These are phyloP conservation scores for Aegilops bicornis DNA, from an alignment of 176 grass and related monocot species.

Conservation along the genomic window DNA sequence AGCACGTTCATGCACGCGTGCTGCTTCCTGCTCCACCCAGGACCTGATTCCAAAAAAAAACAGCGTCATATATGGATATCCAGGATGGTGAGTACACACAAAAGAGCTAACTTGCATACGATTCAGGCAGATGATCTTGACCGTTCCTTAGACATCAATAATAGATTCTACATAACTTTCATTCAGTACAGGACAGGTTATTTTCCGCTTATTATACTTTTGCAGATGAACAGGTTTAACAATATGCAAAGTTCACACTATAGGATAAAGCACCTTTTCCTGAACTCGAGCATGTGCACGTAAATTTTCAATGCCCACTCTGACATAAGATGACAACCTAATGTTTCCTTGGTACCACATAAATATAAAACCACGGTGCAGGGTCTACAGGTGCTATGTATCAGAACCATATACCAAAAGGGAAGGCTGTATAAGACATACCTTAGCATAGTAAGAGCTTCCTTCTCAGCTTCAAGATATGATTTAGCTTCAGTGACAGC, in stretches of 20 bases:
- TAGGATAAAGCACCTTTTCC: neutral
- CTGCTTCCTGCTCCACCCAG: constrained; percentile 73
- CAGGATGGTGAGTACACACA: neutral
- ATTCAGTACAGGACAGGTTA: neutral
- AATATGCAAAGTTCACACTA: neutral
- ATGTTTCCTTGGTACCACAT: neutral
- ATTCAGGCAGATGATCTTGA: neutral
- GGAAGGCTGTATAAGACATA: constrained; percentile 34
- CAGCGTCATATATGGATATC: neutral
- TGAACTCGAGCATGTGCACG: neutral
- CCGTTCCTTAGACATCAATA: neutral
- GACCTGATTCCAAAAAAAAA: constrained; percentile 24
- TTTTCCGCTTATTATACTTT: neutral
- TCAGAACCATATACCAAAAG: neutral
- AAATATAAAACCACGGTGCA: neutral
- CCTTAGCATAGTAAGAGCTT: constrained; percentile 87
- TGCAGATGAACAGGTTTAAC: neutral
- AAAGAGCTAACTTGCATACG: neutral
- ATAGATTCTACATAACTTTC: neutral
- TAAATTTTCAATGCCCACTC: neutral
- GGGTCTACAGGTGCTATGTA: neutral
- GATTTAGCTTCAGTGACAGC: constrained; percentile 71
- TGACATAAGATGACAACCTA: neutral
- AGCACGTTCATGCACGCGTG: constrained; percentile 28
- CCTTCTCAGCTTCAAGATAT: constrained; percentile 77